Conservation (phyloP, 164 flowering plant species). For the Vitis vinifera region DNA sequence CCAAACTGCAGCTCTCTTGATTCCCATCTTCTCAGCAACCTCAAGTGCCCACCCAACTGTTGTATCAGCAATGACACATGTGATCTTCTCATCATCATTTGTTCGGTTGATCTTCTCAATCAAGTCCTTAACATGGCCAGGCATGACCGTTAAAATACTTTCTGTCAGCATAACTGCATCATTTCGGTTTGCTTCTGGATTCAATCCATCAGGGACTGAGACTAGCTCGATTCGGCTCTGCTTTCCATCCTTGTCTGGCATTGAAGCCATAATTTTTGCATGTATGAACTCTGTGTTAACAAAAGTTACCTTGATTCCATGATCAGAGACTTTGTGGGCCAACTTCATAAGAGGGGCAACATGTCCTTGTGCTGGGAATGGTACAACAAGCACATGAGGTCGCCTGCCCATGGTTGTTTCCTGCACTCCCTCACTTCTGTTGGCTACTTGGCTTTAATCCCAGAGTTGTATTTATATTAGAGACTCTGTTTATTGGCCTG, state of each 20-base stretch:
- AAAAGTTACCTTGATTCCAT: neutral
- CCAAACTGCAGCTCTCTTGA: conserved; percentile 16
- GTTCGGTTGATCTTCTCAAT: conserved; percentile 6
- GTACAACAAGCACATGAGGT: no score
- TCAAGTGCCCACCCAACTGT: conserved; percentile 19
- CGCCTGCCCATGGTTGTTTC: no score
- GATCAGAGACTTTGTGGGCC: no score
- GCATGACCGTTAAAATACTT: conserved; percentile 8
- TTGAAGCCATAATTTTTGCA: neutral
- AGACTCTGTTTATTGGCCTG: no score
- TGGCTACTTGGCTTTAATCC: no score
- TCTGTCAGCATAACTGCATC: neutral
- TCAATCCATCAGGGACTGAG: conserved; percentile 19
- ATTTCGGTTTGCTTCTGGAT: conserved; percentile 8
- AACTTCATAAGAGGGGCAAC: no score
- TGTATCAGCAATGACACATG: conserved; percentile 32
- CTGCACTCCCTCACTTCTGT: no score
- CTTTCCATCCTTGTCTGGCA: neutral
- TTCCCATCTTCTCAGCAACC: conserved; percentile 26
- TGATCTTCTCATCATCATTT: conserved; percentile 9
- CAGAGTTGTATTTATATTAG: no score
- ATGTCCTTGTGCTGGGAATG: no score
- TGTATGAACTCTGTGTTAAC: conserved; percentile 2
- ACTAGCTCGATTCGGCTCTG: conserved; percentile 8
- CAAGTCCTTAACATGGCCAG: conserved; percentile 16